Evolutionary conservation across 1,284 basidiomycete genomes (phyloP), one percentile per base, ranked within the genome.

Genomic region (Earliella scabrosa): DNA sequence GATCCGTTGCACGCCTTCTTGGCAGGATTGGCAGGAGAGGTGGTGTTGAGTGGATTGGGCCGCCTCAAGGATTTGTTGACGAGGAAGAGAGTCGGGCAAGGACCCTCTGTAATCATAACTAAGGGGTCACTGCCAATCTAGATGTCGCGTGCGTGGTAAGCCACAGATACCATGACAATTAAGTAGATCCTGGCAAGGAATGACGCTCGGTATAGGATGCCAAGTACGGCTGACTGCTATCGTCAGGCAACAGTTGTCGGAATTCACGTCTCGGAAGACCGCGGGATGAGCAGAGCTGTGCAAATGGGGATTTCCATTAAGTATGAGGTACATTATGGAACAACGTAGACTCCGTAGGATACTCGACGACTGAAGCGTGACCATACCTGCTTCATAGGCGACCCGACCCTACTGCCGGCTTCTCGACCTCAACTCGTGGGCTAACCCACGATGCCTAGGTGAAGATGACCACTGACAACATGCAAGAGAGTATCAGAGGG

Each of bases 371-470:
- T n/a, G n/a, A n/a, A n/a, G n/a, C n/a, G n/a, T n/a, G n/a, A n/a
- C n/a, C n/a, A n/a, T n/a, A n/a, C n/a, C n/a, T n/a, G n/a, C n/a
- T n/a, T n/a, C n/a, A n/a, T n/a, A n/a, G n/a, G n/a, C 34, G 50
- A 23, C 50, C 32, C 4, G 50, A 55, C 11, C 46, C 50, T 8
- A 52, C 13, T 36, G 36, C 36, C 11, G 34, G 46, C 38, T 27
- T 54, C n/a, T 58, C 51, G n/a, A 27, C 34, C 27, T 54, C 10
- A 20, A 60, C n/a, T 11, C 36, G 45, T 6, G 67, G 63, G n/a
- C 64, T 60, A 13, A 58, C 54, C 66, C 68, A 70, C 10, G 56
- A 52, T 4, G 67, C 68, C 68, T 68, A 21, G 29, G n/a, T n/a
- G n/a, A 24, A 26, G 26, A 2, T 1, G 16, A 3, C 13, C 20